Base-by-base conservation (phyloP, 768 basidiomycete genomes). In the Suillus placidus region DNA sequence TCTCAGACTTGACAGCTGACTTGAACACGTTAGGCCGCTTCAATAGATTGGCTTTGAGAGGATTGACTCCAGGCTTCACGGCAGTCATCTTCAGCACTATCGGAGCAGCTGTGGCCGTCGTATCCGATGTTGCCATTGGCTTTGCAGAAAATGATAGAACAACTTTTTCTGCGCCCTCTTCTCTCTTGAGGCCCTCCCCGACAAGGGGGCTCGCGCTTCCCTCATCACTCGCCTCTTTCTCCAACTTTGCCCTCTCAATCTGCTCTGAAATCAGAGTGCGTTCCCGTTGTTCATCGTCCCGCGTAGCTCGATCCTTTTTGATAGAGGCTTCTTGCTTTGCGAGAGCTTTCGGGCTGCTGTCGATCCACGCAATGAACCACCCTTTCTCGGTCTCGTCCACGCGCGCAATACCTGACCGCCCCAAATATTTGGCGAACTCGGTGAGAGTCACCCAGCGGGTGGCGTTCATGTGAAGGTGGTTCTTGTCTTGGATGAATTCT, bases 301-400 rank as follows among this genome's bases (percentile, higher is more conserved):
- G 90, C 32, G 93, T 93, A 30, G 89, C 86, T 18, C 96, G 85
- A 73, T 99, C 97, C 79, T 96, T 95, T 83, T 98, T 97, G 81
- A 91, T 71, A 26, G 87, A 89, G 18, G 93, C 92, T 77, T 94
- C 93, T 85, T 93, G 74, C 38, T 95, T 94, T 9, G 93, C 94
- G 40, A 99, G 82, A 2, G 97, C 95, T 72, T 95, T 93, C 16
- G 97, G 97, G 64, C 92, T 93, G 77, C 85, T 98, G 77, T 99
- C 97, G 62, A 99, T 93, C 97, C 97, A 99, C 42, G 91, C 88
- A 67, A 99, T 84, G 77, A 96, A 99, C 89, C 93, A 95, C 1
- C 97, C 97, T 80, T 99, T 97, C 80, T 99, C 97, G 54, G 95
- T 98, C 80, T 99, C 97, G 74, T 99, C 97, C 34, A 97, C 97